Evolutionary conservation across 2,329 filamentous ascomycete species (phyloP), one percentile per base, ranked within the genome.

Genomic region (Xylaria sp.): DNA sequence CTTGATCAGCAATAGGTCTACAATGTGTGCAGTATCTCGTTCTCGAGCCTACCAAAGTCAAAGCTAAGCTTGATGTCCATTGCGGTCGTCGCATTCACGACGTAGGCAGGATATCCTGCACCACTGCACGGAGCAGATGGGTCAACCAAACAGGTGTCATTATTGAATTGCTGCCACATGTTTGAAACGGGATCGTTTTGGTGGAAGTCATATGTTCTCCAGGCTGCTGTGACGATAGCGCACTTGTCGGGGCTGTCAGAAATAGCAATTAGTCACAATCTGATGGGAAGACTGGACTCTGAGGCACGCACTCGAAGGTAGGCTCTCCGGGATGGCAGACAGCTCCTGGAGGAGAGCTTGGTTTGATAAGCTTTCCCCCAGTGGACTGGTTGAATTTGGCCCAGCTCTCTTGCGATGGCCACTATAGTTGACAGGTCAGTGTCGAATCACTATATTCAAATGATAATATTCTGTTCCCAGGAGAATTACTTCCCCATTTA

Each of bases 111-210:
- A 74, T 83, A 80, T 65, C 80, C 80, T n/a, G 67, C 74, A 59
- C 75, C 63, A 66, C 75, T 81, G 66, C 82, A 87, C 0, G 81
- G 77, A 49, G 73, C 61, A 6, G 71, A 68, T 0, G 77, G 70
- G 63, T 81, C 71, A 1, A 85, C 85, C 48, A 87, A 78, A 74
- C 85, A 87, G 13, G 84, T 82, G 75, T 84, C 84, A 72, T 87
- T 85, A 67, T 81, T 80, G 74, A 79, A 86, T 59, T 84, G 82
- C 63, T 85, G 76, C 74, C 74, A 77, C 68, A 79, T 74, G 68
- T 73, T 74, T 59, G 80, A 80, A 65, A 83, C 71, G 17, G 81
- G 81, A 69, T 83, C 73, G 13, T 70, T 68, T 9, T 76, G 71
- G 74, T 84, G 80, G 71, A 80, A 83, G 15, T 77, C 75, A 53